Evolutionary conservation across 2,329 filamentous ascomycete genomes (phyloP).

Genomic region (Fusarium ramigenum): DNA sequence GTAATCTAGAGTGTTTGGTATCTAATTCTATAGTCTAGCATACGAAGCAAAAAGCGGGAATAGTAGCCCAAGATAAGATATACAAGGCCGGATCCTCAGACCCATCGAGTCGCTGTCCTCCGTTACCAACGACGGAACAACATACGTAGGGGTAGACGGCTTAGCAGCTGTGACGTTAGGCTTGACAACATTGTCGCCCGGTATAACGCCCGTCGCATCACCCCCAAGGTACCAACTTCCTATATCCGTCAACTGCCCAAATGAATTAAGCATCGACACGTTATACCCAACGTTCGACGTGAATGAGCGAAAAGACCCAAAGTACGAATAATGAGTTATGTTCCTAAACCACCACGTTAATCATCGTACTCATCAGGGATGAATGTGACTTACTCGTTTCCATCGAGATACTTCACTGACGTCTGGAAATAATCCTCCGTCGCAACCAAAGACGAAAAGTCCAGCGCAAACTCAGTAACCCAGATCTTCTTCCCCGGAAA

Average conservation of each 20-base stretch:
- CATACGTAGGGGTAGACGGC: not conserved
- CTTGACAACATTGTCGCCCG: not conserved
- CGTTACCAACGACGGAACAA: not conserved
- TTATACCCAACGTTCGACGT: not conserved
- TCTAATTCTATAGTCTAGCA: not conserved
- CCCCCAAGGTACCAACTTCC: not conserved
- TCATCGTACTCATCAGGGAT: rapidly evolving
- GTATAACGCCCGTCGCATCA: not conserved
- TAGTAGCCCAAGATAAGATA: not conserved
- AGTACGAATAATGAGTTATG: not conserved
- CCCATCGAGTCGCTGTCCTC: not conserved
- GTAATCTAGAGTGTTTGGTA: rapidly evolving
- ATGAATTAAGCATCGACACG: not conserved
- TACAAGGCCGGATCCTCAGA: rapidly evolving
- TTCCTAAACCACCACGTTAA: not conserved
- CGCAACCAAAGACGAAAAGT: not conserved
- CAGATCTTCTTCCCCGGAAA: not conserved
- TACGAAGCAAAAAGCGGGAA: not conserved
- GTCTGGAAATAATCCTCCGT: not conserved
- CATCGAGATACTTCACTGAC: not conserved
- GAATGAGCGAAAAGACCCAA: not conserved
- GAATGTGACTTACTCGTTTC: not conserved
- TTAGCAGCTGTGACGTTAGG: not conserved
- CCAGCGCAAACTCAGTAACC: not conserved
- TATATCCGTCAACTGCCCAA: not conserved